Base-by-base conservation (phyloP, 208 protist species). In the Acanthamoeba castellanii region DNA sequence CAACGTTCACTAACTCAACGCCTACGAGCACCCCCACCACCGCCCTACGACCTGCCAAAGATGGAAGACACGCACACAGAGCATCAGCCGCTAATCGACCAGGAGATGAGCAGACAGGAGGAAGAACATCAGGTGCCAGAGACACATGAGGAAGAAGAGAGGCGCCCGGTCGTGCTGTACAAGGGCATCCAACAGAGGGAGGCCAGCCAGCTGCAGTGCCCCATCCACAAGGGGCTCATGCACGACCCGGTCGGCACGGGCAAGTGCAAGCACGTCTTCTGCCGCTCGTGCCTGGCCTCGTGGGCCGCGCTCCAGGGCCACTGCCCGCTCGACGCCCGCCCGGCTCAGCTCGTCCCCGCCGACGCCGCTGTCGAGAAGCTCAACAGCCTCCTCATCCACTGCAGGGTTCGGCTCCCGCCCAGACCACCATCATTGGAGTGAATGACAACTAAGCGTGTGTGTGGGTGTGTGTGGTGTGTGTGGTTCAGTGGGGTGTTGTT, bases 231-330 rank as follows among this genome's bases (percentile, higher is more conserved):
- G 42, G 76, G 76, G 1, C 76, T 84, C 42, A 18, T 84, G 18
- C 76, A 84, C 76, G 76, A 84, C 32, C 76, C 76, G 0, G 76
- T 84, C 37, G 47, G 47, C 42, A 57, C 76, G 7, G 76, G 76
- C 42, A 84, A 84, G 76, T 84, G 76, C 47, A 84, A 84, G 76
- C 76, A 84, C 76, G 42, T 84, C 42, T 84, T 84, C 76, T 84
- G 76, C 76, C 76, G 76, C 32, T 47, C 76, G 25, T 84, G 76
- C 76, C 76, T 84, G 25, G 47, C 76, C 45, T 84, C 76, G 42
- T 84, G 76, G 76, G 76, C 57, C n/a, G 76, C 25, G 22, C 76
- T 84, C 9, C 76, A 84, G 47, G 76, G 76, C 76, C 76, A 84
- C 42, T 84, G 76, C 42, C 76, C 76, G 25, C 76, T 84, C 47